Percentiles rank a stretch among this genome's conserved stretches.
Evolutionary conservation across 1,284 basidiomycete genomes (phyloP).

Genomic region (Fomitopsis schrenkii): DNA sequence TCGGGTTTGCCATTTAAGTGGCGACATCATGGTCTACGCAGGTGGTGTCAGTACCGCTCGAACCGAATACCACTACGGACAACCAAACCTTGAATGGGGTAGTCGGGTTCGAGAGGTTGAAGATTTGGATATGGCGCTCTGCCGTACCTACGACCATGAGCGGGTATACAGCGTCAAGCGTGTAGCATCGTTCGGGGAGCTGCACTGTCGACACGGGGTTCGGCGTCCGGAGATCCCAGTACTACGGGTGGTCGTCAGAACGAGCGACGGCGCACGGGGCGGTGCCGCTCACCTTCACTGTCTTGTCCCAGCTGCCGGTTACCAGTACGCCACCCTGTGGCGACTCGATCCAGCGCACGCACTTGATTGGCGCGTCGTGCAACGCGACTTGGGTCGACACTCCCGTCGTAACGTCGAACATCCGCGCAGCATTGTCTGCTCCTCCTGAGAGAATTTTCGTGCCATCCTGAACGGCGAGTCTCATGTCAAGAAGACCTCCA

Average conservation of each 20-base stretch:
- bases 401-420: conserved; percentile 79
- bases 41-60: neutral
- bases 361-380: conserved; percentile 81
- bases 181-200: conserved; percentile 89
- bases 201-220: conserved; percentile 74
- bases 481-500: neutral
- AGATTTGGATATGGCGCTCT: conserved; percentile 86
- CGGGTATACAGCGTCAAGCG: conserved; percentile 80
- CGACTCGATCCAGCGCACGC: conserved; percentile 72
- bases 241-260: conserved; percentile 43
- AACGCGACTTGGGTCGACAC: conserved; percentile 74
- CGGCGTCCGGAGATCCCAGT: conserved; percentile 84
- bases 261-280: neutral
- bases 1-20: conserved; percentile 94
- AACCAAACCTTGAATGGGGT: conserved; percentile 63
- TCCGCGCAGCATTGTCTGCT: conserved; percentile 79
- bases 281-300: conserved; percentile 60
- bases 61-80: neutral
- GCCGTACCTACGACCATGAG: conserved; percentile 96
- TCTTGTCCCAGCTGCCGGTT: conserved; percentile 93
- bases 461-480: conserved; percentile 53
- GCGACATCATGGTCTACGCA: conserved; percentile 71
- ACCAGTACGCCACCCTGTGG: conserved; percentile 68
- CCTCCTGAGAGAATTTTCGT: conserved; percentile 83
- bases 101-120: conserved; percentile 81